A percentile compares a stretch with the other conserved stretches of the same genome.
phyloP scores from a whole-genome alignment of 2,329 filamentous ascomycete species.

The Sporothrix inflata region DNA sequence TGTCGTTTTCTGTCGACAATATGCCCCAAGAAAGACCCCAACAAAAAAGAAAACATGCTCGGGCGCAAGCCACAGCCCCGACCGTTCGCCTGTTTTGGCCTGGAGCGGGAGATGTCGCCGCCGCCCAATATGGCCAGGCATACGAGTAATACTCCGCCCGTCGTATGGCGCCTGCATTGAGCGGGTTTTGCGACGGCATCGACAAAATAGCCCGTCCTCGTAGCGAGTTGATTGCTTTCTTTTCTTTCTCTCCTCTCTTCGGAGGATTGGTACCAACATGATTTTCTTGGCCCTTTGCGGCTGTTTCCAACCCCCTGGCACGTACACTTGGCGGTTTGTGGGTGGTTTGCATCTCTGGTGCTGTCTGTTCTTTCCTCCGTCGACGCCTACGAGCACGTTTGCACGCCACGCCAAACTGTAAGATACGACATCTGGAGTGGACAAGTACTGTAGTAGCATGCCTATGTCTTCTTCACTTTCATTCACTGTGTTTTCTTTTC shows the following conservation, averaged over 20 bases:
- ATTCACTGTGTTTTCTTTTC: not conserved
- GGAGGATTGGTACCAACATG: not conserved
- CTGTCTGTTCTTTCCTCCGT: not conserved
- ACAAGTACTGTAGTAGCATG: not conserved
- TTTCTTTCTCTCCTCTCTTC: not conserved
- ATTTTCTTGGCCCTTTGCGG: not conserved
- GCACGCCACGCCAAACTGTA: not conserved
- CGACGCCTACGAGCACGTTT: not conserved
- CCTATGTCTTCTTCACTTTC: not conserved
- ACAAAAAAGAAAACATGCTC: not conserved
- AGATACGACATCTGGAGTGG: too few species aligned
- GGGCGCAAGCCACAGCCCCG: not conserved
- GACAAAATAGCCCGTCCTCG: not conserved
- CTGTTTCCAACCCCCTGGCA: conserved; percentile 22
- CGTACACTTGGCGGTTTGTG: not conserved
- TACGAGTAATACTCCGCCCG: not conserved
- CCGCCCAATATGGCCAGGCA: not conserved
- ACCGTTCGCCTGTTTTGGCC: not conserved
- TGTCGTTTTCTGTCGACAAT: not conserved
- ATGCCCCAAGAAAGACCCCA: not conserved
- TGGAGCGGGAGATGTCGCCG: not conserved
- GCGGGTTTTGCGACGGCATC: not conserved
- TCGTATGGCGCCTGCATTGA: not conserved
- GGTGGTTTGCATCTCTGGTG: not conserved
- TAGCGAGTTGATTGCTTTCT: not conserved